These are phyloP conservation scores for Rhizopogon rudus DNA, from an alignment of 768 basidiomycete genomes.

Conservation along the genomic window DNA sequence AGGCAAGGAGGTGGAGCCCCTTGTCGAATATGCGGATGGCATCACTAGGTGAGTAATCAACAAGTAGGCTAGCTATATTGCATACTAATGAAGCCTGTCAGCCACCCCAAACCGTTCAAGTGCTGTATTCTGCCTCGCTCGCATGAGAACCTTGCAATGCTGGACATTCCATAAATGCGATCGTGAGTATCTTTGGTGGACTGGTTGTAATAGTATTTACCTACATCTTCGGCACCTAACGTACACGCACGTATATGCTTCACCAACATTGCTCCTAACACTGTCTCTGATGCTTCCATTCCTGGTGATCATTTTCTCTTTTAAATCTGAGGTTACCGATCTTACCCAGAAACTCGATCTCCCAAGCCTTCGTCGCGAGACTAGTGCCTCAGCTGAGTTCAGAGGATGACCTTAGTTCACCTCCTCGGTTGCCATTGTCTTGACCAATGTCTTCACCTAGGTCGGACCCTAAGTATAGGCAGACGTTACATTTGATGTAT, in stretches of 20 bases:
- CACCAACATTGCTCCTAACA: constrained; percentile 17
- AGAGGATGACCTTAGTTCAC: background rate
- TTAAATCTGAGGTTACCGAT: background rate
- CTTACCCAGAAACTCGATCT: background rate
- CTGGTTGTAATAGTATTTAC: too few species aligned
- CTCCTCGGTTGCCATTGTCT: constrained; percentile 22
- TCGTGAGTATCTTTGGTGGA: too few species aligned
- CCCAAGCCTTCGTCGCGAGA: background rate
- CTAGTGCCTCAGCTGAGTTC: background rate
- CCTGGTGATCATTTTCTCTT: background rate
- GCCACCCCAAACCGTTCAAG: constrained; percentile 5
- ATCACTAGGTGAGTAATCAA: constrained; percentile 20
- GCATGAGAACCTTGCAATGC: background rate
- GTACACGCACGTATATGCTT: background rate
- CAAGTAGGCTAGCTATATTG: background rate
- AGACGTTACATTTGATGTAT: too few species aligned
- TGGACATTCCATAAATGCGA: background rate
- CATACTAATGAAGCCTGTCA: background rate
- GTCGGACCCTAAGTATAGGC: constrained; percentile 3
- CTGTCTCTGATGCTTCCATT: constrained; percentile 12
- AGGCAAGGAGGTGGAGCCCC: too few species aligned
- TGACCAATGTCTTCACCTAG: constrained; percentile 12
- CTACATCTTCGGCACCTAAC: too few species aligned
- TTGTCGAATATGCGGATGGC: constrained; percentile 24
- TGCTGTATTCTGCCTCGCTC: background rate